A percentile compares a stretch with the other conserved stretches of the same genome.
Evolutionary conservation across 768 basidiomycete genomes (phyloP).

Genomic region (Cystoderma amianthinum): DNA sequence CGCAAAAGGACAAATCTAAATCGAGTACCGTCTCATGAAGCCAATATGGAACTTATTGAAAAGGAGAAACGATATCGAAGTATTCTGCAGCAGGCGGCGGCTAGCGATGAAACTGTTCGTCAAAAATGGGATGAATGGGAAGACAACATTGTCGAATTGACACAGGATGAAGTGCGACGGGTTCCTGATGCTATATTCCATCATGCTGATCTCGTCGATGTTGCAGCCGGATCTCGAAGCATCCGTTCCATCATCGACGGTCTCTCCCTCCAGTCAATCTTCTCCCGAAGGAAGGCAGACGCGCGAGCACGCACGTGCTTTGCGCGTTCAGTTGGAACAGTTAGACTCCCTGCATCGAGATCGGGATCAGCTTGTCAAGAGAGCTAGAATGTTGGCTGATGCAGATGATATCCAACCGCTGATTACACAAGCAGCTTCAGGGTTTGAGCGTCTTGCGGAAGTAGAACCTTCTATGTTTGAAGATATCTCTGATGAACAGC

Average conservation of each 20-base stretch:
- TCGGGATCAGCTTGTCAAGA: conserved; percentile 54
- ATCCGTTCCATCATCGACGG: conserved; percentile 62
- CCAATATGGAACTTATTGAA: conserved; percentile 64
- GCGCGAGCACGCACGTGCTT: conserved; percentile 55
- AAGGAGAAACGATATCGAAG: conserved; percentile 66
- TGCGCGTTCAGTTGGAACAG: conserved; percentile 72
- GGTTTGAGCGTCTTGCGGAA: conserved; percentile 60
- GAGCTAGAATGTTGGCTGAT: conserved; percentile 54
- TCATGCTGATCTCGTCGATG: background rate
- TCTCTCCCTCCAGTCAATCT: too few relatives aligned
- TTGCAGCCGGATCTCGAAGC: conserved; percentile 57
- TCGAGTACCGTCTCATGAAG: conserved; percentile 69
- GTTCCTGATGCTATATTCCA: background rate
- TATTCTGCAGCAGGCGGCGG: conserved; percentile 66
- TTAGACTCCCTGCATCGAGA: conserved; percentile 65
- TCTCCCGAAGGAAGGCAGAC: conserved; percentile 40
- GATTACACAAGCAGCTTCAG: conserved; percentile 59
- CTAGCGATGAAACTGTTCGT: conserved; percentile 71
- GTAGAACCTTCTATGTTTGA: conserved; percentile 86
- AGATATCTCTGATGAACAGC: conserved; percentile 68
- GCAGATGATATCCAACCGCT: conserved; percentile 69
- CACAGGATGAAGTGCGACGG: conserved; percentile 55
- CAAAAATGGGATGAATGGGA: conserved; percentile 91
- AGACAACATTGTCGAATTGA: conserved; percentile 59
- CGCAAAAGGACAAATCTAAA: conserved; percentile 40